phyloP scores from a whole-genome alignment of 2,329 filamentous ascomycete genomes.

The Alternaria novae-zelandiae region DNA sequence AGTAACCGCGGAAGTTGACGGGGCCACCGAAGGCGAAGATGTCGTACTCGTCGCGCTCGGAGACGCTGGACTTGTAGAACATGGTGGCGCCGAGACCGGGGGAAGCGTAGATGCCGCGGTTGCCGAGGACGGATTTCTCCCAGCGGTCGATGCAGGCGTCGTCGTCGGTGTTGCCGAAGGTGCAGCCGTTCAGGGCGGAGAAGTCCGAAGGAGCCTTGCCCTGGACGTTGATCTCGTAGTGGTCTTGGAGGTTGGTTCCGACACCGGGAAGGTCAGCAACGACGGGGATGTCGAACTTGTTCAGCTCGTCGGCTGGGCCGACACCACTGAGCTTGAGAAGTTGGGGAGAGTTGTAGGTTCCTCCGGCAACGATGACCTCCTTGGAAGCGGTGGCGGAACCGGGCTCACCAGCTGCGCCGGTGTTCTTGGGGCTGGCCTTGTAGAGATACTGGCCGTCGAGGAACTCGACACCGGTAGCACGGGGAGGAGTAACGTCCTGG shows the following conservation, averaged over 20 bases:
- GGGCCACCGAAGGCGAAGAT: constrained; percentile 63
- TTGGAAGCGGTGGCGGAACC: constrained; percentile 43
- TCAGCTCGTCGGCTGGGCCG: constrained; percentile 61
- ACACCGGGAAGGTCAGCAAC: constrained; percentile 67
- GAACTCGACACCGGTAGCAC: constrained; percentile 53
- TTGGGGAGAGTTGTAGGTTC: constrained; percentile 69
- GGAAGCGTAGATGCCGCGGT: constrained; percentile 56
- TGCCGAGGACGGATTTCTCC: constrained; percentile 49
- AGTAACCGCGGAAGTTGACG: constrained; percentile 62
- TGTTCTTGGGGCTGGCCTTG: constrained; percentile 48
- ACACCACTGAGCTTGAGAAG: constrained; percentile 70
- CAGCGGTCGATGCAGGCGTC: constrained; percentile 57
- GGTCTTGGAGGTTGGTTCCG: constrained; percentile 70
- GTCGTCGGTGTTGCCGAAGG: constrained; percentile 45
- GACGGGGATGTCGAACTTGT: constrained; percentile 60
- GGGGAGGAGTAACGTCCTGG: constrained; percentile 64
- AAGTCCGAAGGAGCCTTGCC: constrained; percentile 51
- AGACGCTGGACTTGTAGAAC: constrained; percentile 50
- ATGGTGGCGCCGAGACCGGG: constrained; percentile 62
- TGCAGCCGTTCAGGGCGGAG: constrained; percentile 50
- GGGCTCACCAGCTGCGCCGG: constrained; percentile 42
- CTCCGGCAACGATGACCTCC: constrained; percentile 48
- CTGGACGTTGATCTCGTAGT: constrained; percentile 59
- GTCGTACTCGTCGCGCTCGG: constrained; percentile 59
- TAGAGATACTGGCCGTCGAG: constrained; percentile 52